Conservation (phyloP, 805 yeast species). For the Kurtzmaniella cleridarum region DNA sequence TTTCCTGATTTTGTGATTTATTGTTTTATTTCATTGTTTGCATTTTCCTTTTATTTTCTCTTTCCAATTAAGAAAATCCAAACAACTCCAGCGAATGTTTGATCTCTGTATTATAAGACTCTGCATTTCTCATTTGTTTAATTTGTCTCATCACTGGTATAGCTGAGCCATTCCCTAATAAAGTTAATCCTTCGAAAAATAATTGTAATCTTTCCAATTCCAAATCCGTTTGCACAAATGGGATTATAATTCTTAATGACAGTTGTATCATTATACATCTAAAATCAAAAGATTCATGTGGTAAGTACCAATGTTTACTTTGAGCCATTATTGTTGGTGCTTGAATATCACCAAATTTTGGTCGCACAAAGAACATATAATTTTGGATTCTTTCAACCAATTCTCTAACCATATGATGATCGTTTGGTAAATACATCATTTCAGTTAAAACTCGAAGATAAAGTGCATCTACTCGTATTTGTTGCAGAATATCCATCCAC, state of each 20-base stretch:
- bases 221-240: constrained; percentile 16
- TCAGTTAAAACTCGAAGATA: constrained; percentile 28
- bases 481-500: constrained; percentile 55
- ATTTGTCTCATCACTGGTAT: constrained; percentile 10
- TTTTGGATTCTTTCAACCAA: constrained; percentile 14
- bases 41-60: too few relatives aligned
- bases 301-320: constrained; percentile 20
- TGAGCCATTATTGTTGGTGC: constrained; percentile 15
- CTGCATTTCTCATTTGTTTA: too few relatives aligned
- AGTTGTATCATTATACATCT: constrained; percentile 32
- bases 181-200: constrained; percentile 24
- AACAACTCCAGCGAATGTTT: too few relatives aligned
- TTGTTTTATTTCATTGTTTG: too few relatives aligned
- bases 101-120: too few relatives aligned
- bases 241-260: constrained; percentile 17
- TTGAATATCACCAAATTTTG: constrained; percentile 6
- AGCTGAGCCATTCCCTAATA: constrained; percentile 31
- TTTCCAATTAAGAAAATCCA: too few relatives aligned
- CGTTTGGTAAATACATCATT: constrained; percentile 30
- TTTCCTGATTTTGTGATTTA: too few relatives aligned
- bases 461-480: constrained; percentile 32
- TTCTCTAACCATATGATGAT: constrained; percentile 22
- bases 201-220: constrained; percentile 26
- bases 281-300: constrained; percentile 19
- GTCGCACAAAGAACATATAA: constrained; percentile 19